Percentiles rank a stretch among this genome's conserved stretches.
These are phyloP conservation scores for Psilocybe sp. DNA, from an alignment of 768 basidiomycete species.

Conservation along the genomic window DNA sequence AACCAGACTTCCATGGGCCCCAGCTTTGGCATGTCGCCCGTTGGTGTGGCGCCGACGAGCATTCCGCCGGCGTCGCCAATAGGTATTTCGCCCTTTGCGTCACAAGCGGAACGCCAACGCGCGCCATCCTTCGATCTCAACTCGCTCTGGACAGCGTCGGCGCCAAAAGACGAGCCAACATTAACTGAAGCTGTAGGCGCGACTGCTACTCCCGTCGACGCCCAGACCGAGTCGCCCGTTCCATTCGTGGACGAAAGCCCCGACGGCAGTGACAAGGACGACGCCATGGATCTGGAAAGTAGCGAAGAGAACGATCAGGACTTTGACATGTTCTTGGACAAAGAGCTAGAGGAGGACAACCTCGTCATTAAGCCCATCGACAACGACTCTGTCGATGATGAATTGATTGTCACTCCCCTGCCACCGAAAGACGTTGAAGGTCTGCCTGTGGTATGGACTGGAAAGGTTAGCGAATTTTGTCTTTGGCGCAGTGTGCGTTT, in stretches of 20 bases:
- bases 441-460: slow-evolving; percentile 67
- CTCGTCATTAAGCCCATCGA: slow-evolving; percentile 2
- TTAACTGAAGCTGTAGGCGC: slow-evolving; percentile 6
- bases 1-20: slow-evolving; percentile 3
- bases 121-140: slow-evolving; percentile 69
- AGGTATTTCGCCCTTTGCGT: slow-evolving; percentile 48
- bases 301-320: slow-evolving; percentile 71
- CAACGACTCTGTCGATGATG: slow-evolving; percentile 2
- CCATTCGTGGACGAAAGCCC: slow-evolving; percentile 18
- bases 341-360: slow-evolving; percentile 37
- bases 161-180: slow-evolving; percentile 33
- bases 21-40: slow-evolving; percentile 13
- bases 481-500: slow-evolving; percentile 1
- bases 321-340: slow-evolving; percentile 83
- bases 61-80: slow-evolving; percentile 21
- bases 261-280: slow-evolving; percentile 35
- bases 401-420: slow-evolving; percentile 41
- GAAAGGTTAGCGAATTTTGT: slow-evolving; percentile 50
- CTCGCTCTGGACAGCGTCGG: slow-evolving; percentile 56
- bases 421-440: slow-evolving; percentile 42
- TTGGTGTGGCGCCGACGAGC: slow-evolving; percentile 1
- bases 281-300: slow-evolving; percentile 46
- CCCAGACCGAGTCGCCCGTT: slow-evolving; percentile 9
- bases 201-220: slow-evolving; percentile 5
- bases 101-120: slow-evolving; percentile 41